Percentiles rank a stretch among this genome's conserved stretches.
These are phyloP conservation scores for Xanthoconium stramineum DNA, from an alignment of 768 basidiomycete species.

Conservation along the genomic window DNA sequence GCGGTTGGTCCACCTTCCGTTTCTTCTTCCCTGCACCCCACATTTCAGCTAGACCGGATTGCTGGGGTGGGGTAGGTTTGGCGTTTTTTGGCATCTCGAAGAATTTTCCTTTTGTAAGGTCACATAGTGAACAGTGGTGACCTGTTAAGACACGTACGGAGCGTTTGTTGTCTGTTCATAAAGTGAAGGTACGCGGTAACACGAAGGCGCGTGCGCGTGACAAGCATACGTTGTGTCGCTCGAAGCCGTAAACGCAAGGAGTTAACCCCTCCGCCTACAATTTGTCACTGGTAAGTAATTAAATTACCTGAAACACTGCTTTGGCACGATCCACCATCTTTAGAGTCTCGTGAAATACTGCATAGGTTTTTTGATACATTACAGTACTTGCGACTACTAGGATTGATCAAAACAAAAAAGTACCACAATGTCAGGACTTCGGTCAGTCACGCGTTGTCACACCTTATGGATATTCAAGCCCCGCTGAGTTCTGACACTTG, in stretches of 20 bases:
- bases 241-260: not conserved
- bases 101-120: slow-evolving; percentile 55
- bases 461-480: no score
- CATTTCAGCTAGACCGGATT: slow-evolving; percentile 74
- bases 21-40: slow-evolving; percentile 58
- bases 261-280: no score
- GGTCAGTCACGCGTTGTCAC: no score
- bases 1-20: slow-evolving; percentile 21
- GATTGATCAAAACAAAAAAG: no score
- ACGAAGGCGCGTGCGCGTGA: slow-evolving; percentile 21
- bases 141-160: slow-evolving; percentile 41
- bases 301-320: no score
- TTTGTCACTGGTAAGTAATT: no score
- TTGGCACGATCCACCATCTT: no score
- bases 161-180: slow-evolving; percentile 75
- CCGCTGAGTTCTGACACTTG: no score
- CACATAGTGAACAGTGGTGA: not conserved
- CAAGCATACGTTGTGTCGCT: slow-evolving; percentile 13
- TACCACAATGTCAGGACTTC: no score
- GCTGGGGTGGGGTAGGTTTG: slow-evolving; percentile 70
- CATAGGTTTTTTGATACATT: no score
- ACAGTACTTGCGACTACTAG: no score
- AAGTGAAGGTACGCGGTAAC: slow-evolving; percentile 6
- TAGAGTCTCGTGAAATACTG: no score
- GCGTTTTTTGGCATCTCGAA: slow-evolving; percentile 66